Conservation (phyloP, 140 eudicot genomes). For the Bidens hawaiensis region DNA sequence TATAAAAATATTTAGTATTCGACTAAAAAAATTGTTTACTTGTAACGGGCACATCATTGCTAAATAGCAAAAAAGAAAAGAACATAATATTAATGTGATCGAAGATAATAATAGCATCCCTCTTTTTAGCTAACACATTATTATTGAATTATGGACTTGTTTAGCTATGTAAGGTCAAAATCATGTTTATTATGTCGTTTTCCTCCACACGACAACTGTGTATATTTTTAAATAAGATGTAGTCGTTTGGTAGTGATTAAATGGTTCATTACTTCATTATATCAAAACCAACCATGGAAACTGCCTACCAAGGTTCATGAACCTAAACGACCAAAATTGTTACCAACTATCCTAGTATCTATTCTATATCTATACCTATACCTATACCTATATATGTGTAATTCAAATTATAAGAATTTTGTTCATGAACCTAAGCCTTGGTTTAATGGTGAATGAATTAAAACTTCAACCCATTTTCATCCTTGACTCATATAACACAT, state of each 20-base stretch:
- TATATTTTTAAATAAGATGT: slow-evolving; percentile 5
- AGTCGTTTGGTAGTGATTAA: slow-evolving; percentile 2
- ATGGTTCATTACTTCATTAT: slow-evolving; percentile 1
- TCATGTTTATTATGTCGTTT: slow-evolving; percentile 16
- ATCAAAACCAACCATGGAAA: slow-evolving; percentile 24
- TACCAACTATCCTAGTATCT: slow-evolving; percentile 9
- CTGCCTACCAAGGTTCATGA: slow-evolving; percentile 37
- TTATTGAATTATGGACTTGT: not conserved
- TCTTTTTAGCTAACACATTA: not conserved
- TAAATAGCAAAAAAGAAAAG: not conserved
- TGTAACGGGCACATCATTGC: not conserved
- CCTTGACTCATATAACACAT: too few species aligned
- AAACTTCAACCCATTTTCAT: too few species aligned
- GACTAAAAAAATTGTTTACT: not conserved
- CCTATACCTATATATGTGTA: not conserved
- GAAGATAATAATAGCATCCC: not conserved
- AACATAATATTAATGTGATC: not conserved
- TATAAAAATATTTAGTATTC: too few species aligned
- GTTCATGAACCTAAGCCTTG: too few species aligned
- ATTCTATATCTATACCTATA: not conserved
- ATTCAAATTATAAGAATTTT: too few species aligned
- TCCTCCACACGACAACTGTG: slow-evolving; percentile 11
- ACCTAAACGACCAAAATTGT: slow-evolving; percentile 22
- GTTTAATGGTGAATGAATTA: too few species aligned
- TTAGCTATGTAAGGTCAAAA: slow-evolving; percentile 5